Percentiles rank a stretch among this genome's conserved stretches.
Conservation (phyloP, 768 basidiomycete species). For the Rhodotorula paludigena region DNA sequence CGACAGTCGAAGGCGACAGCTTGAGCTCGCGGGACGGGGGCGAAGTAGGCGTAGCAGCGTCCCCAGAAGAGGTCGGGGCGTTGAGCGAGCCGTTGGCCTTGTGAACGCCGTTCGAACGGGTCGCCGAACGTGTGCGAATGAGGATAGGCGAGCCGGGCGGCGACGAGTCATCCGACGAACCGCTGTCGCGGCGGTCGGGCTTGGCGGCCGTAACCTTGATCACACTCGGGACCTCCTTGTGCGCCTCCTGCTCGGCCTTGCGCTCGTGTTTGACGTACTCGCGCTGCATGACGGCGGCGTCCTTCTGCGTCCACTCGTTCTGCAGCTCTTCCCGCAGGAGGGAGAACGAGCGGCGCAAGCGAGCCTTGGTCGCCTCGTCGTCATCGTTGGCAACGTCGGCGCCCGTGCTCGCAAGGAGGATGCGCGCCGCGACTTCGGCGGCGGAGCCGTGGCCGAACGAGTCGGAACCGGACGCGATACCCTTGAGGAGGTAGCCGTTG, state of each 20-base stretch:
- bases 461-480: constrained; percentile 49
- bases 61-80: neutral
- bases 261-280: constrained; percentile 28
- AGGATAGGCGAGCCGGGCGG: constrained; percentile 41
- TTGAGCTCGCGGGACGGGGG: constrained; percentile 17
- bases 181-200: constrained; percentile 15
- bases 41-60: neutral
- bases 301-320: constrained; percentile 41
- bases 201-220: constrained; percentile 34
- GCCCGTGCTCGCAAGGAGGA: constrained; percentile 46
- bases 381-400: constrained; percentile 22
- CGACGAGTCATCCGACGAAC: constrained; percentile 37
- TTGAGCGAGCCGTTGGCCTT: neutral
- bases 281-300: constrained; percentile 39
- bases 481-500: constrained; percentile 87
- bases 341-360: constrained; percentile 28
- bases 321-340: constrained; percentile 35
- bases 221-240: constrained; percentile 27
- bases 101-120: constrained; percentile 8
- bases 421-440: constrained; percentile 48
- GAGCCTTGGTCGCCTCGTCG: constrained; percentile 27
- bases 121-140: constrained; percentile 28
- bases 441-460: constrained; percentile 49
- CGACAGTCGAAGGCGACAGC: constrained; percentile 37
- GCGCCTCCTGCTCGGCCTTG: constrained; percentile 30